Evolutionary conservation across 495 filamentous ascomycete species (phyloP), one percentile per base, ranked within the genome.

Genomic region (Clohesyomyces aquaticus): DNA sequence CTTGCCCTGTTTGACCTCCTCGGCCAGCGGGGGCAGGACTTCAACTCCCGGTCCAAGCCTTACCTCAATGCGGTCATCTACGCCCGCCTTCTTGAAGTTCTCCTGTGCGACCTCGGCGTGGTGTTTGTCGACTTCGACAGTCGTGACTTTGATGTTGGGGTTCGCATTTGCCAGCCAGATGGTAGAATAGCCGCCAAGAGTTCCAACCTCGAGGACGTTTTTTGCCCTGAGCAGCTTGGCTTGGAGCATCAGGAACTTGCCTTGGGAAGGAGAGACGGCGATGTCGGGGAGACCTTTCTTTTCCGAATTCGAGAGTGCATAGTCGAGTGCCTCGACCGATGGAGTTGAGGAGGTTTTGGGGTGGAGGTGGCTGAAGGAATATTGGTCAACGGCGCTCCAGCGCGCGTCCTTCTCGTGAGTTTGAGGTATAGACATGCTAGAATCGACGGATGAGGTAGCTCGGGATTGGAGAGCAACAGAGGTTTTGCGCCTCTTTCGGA

Each of bases 171-270:
- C 73, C 10, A 75, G 59, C 71, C 68, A 75, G 49, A 76, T 73
- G 11, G 69, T 71, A 11, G 66, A 72, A 61, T 73, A 73, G 21
- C 69, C 74, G 60, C 74, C 74, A 27, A 76, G 48, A 0, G 73
- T 74, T 11, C 74, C 74, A 26, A 76, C 59, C 61, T 75, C 74
- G 32, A 76, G 73, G 23, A 75, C 61, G 63, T 67, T 48, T 49
- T 70, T 65, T 8, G 73, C 72, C 25, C 56, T 50, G 1, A 65
- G 35, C 16, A 68, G 41, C 27, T 61, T 52, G 23, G 71, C 71
- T 54, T 70, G 68, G 8, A 73, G 65, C 55, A 61, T 66, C 18
- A 75, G 60, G 55, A 60, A 73, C 45, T 72, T 71, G 55, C 70
- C 73, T 41, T 74, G 72, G 2, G 65, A 65, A 8, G 57, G 65